Base-by-base conservation (phyloP, 2,329 filamentous ascomycete genomes). In the Botrytis squamosa region DNA sequence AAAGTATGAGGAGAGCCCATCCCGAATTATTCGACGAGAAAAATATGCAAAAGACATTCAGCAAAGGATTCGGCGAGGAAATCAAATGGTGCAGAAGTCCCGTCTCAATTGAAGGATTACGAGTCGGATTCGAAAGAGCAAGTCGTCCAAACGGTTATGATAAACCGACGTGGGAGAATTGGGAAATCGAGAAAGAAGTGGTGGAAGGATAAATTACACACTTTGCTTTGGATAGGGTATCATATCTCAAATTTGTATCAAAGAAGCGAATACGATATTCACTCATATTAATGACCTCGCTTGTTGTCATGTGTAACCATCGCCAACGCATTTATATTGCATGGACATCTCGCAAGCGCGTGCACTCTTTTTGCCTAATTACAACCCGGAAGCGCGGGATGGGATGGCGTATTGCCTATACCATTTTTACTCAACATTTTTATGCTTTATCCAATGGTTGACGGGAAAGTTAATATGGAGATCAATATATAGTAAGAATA, bases 131-230 rank as follows among this genome's bases (percentile, higher is more conserved):
- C 63, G 74, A 79, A 46, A 73, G 79, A 46, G 76, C 78, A 10
- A 81, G 79, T 75, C 76, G 80, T 85, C 86, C 87, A 7, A 88
- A 88, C 80, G 87, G 86, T 3, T 84, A 81, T 46, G 86, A 88
- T 80, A 77, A 79, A 59, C 81, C 86, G 6, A 84, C 80, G 22
- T 88, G 87, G 87, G 77, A 79, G 22, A 74, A 73, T 7, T 79
- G 78, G 77, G 78, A 79, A 52, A 74, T 78, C 42, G 78, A 79
- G 49, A 64, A 75, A 52, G 74, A 75, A 49, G 73, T 79, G 62
- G 72, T 79, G 40, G 75, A 78, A 22, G 78, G 78, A 33, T 78
- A 40, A 63, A 42, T 18, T 44, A 46, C 20, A 6, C 60, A 57
- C 49, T 52, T 52, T n/a, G 49, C 49, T 52, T n/a, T n/a, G 22